Evolutionary conservation across 495 filamentous ascomycete genomes (phyloP), one percentile per base, ranked within the genome.

Genomic region (Penicillium mononematosum): DNA sequence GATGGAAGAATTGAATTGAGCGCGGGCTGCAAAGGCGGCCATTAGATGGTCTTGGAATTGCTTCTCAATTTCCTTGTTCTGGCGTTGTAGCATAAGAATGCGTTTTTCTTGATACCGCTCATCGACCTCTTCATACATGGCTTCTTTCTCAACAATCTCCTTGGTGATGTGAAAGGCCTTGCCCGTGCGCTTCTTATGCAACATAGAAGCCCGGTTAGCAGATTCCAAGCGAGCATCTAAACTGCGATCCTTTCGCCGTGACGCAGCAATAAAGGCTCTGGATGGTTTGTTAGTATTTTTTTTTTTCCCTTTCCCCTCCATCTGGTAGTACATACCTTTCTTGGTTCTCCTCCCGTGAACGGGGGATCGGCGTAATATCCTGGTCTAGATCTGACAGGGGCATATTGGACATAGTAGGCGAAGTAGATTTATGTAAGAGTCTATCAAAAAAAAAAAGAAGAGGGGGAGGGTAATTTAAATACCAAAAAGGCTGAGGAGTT

Each of bases 111-210:
- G 72, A 46, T 75, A 78, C 22, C 74, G 74, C 48, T 95, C 91
- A 38, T 98, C 93, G 66, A 96, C 88, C 70, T 97, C 93, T 68
- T 96, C 93, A 69, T 97, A 98, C 91, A 96, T 96, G 72, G 94
- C 91, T 70, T 96, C 93, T 64, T 89, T 91, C 57, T 89, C 72
- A 10, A 98, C 94, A 71, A 94, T 91, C 64, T 94, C 83, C 67
- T 91, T 88, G 49, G 87, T 92, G 63, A 98, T 88, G 56, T 86
- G 85, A 58, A 98, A 79, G 11, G 82, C 84, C 54, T 90, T 88
- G 22, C 93, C 94, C 8, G 94, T 97, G 20, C 94, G 83, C 65
- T 86, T 83, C 73, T 91, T 91, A 76, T 97, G 93, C 50, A 97
- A 89, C 60, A 91, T 84, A 8, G 92, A 96, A 14, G 93, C 93